These are phyloP conservation scores for Candida patagonica DNA, from an alignment of 805 yeast species.

Conservation along the genomic window DNA sequence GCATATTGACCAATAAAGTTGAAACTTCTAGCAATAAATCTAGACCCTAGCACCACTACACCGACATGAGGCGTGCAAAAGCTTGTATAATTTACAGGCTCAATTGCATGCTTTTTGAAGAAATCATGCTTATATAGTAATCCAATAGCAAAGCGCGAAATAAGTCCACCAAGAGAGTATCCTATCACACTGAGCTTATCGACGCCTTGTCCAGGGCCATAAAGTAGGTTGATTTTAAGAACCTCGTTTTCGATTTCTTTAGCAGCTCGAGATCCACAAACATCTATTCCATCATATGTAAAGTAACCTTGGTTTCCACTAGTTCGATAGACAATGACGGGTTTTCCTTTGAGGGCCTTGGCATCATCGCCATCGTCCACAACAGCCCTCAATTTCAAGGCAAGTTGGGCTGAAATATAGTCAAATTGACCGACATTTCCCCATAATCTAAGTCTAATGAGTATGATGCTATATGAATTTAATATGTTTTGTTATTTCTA, in stretches of 20 bases:
- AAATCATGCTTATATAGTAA: slow-evolving; percentile 43
- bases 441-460: slow-evolving; percentile 39
- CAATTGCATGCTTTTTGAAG: slow-evolving; percentile 37
- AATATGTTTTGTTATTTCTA: slow-evolving; percentile 8
- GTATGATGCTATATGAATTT: not conserved
- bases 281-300: slow-evolving; percentile 82
- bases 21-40: slow-evolving; percentile 43
- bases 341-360: slow-evolving; percentile 8
- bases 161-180: slow-evolving; percentile 82
- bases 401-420: slow-evolving; percentile 45
- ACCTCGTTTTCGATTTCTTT: slow-evolving; percentile 48
- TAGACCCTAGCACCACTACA: slow-evolving; percentile 45
- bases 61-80: slow-evolving; percentile 70
- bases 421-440: slow-evolving; percentile 63
- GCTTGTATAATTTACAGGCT: slow-evolving; percentile 50
- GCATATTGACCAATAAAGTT: slow-evolving; percentile 56
- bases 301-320: slow-evolving; percentile 59
- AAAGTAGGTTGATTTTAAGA: slow-evolving; percentile 15
- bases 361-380: slow-evolving; percentile 21
- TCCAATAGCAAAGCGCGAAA: slow-evolving; percentile 76
- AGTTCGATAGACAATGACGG: slow-evolving; percentile 40
- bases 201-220: slow-evolving; percentile 30
- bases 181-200: slow-evolving; percentile 72
- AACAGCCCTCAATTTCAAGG: slow-evolving; percentile 22
- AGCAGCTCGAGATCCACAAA: slow-evolving; percentile 69